These are phyloP conservation scores for Gigaspora rosea DNA, from an alignment of 192 early-diverging fungal genomes.

Conservation along the genomic window DNA sequence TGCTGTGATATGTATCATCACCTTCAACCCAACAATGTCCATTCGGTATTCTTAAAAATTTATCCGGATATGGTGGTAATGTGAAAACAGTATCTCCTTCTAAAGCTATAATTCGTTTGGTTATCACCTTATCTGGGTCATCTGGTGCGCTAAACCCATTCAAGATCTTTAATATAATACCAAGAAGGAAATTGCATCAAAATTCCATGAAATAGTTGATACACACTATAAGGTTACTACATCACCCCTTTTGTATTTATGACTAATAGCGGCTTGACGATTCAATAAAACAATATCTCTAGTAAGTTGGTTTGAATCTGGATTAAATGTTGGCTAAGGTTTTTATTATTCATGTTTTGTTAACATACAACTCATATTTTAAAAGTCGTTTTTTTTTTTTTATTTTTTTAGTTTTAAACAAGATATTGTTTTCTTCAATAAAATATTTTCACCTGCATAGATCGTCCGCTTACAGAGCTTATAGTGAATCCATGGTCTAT, in stretches of 20 bases:
- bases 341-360: neutral
- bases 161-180: constrained; percentile 15
- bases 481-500: constrained; percentile 55
- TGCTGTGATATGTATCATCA: constrained; percentile 81
- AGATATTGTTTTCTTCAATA: neutral
- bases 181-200: neutral
- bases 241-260: constrained; percentile 62
- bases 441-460: constrained; percentile 55
- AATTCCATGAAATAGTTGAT: neutral
- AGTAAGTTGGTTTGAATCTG: constrained; percentile 63
- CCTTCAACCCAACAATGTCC: constrained; percentile 89
- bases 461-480: constrained; percentile 49
- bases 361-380: neutral
- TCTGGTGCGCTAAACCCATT: constrained; percentile 54
- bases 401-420: no score
- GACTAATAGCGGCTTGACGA: constrained; percentile 49
- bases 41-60: constrained; percentile 62
- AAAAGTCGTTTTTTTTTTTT: neutral
- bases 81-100: constrained; percentile 75
- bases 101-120: constrained; percentile 85
- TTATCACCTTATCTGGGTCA: constrained; percentile 67
- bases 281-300: constrained; percentile 72
- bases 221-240: constrained; percentile 62
- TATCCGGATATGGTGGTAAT: constrained; percentile 43
- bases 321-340: constrained; percentile 70